These are phyloP conservation scores for Malus hybrid DNA, from an alignment of 331 rosid genomes.

Conservation along the genomic window DNA sequence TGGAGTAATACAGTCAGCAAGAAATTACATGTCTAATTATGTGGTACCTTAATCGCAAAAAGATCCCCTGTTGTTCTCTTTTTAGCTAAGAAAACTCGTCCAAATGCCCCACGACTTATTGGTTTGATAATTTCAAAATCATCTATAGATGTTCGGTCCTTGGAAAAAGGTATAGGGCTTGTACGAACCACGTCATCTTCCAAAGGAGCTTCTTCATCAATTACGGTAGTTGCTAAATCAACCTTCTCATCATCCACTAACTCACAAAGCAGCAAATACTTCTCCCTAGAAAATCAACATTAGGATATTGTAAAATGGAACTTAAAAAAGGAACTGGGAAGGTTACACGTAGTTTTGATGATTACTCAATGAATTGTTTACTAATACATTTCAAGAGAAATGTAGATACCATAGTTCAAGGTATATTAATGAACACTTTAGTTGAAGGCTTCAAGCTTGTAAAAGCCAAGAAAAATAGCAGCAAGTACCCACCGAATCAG, in stretches of 20 bases:
- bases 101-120: slow-evolving; percentile 98
- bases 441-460: neutral
- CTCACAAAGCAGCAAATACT: slow-evolving; percentile 95
- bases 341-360: neutral
- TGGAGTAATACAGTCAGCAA: neutral
- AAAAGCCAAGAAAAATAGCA: slow-evolving; percentile 7
- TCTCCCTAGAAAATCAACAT: slow-evolving; percentile 63
- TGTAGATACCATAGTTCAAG: slow-evolving; percentile 5
- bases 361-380: slow-evolving; percentile 6
- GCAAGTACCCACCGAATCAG: slow-evolving; percentile 63
- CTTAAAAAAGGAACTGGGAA: neutral
- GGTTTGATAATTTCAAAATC: slow-evolving; percentile 96
- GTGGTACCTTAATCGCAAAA: slow-evolving; percentile 85
- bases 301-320: slow-evolving; percentile 7
- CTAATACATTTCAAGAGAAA: slow-evolving; percentile 7
- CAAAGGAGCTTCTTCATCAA: slow-evolving; percentile 84
- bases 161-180: slow-evolving; percentile 81
- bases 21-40: neutral
- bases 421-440: neutral
- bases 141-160: slow-evolving; percentile 93
- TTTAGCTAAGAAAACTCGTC: slow-evolving; percentile 98
- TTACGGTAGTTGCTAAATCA: slow-evolving; percentile 59
- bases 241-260: slow-evolving; percentile 87
- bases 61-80: slow-evolving; percentile 99
- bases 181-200: slow-evolving; percentile 93